Conservation (phyloP, 2,329 filamentous ascomycete genomes). For the Rutstroemia sydowiana region DNA sequence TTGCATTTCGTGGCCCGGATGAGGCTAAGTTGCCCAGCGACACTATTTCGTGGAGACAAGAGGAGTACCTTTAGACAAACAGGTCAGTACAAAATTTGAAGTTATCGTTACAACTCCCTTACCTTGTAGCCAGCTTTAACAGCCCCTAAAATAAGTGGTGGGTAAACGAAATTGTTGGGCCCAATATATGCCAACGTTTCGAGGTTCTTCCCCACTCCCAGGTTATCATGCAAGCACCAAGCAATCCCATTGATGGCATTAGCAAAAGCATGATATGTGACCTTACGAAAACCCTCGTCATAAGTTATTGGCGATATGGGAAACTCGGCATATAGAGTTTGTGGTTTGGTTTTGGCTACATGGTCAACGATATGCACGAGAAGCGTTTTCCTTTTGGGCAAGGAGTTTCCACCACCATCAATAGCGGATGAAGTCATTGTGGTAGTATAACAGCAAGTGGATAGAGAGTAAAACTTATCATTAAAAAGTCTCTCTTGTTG, state of each 20-base stretch:
- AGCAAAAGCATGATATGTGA: conserved; percentile 10
- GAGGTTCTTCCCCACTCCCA: conserved; percentile 17
- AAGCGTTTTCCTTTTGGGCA: background rate
- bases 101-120: background rate
- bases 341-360: background rate
- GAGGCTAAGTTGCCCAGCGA: conserved; percentile 1
- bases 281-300: conserved; percentile 4
- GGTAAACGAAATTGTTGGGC: background rate
- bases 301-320: conserved; percentile 1
- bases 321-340: conserved; percentile 1
- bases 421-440: background rate
- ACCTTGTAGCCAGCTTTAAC: background rate
- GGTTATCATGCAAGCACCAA: conserved; percentile 8
- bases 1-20: background rate
- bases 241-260: conserved; percentile 15
- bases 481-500: too few species aligned
- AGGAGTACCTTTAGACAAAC: background rate
- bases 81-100: background rate
- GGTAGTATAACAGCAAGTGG: background rate
- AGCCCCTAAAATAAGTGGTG: background rate
- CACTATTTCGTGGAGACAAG: conserved; percentile 2
- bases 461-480: too few species aligned
- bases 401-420: background rate
- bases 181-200: conserved; percentile 35
- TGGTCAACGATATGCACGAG: background rate